Percentiles rank a stretch among this genome's conserved stretches.
These are phyloP conservation scores for Boletus sp. DNA, from an alignment of 768 basidiomycete species.

Conservation along the genomic window DNA sequence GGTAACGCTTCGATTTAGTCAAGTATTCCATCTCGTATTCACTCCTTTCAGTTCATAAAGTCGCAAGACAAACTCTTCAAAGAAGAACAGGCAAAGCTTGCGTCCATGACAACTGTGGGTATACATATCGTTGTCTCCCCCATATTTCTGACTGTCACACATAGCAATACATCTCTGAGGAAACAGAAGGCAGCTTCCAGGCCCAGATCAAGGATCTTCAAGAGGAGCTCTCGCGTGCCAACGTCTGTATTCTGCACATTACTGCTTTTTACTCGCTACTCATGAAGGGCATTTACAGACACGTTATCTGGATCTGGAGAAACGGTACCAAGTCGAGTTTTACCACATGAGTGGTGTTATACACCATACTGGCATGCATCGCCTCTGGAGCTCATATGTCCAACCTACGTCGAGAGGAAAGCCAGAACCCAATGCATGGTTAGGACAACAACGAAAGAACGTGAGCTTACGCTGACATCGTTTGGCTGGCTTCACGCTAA, in stretches of 20 bases:
- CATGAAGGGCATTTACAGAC: conserved; percentile 34
- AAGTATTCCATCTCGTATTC: neutral
- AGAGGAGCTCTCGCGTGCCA: conserved; percentile 58
- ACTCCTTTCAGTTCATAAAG: conserved; percentile 75
- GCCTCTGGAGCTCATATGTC: conserved; percentile 57
- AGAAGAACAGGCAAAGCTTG: conserved; percentile 66
- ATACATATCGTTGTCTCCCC: neutral
- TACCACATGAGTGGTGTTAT: conserved; percentile 76
- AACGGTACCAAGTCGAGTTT: conserved; percentile 71
- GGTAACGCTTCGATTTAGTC: conserved; percentile 36
- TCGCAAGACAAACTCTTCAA: conserved; percentile 87
- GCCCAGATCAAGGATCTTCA: conserved; percentile 63
- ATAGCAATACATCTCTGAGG: conserved; percentile 57
- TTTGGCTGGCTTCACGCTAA: neutral
- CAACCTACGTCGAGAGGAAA: conserved; percentile 42
- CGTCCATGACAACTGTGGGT: conserved; percentile 44
- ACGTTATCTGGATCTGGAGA: conserved; percentile 50
- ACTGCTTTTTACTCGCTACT: neutral
- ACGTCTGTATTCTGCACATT: conserved; percentile 34
- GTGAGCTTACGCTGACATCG: conserved; percentile 13
- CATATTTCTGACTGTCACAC: conserved; percentile 3
- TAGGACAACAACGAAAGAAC: conserved; percentile 61
- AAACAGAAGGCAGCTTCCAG: conserved; percentile 64
- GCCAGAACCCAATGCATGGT: conserved; percentile 62
- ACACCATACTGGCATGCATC: conserved; percentile 66